A percentile compares a stretch with the other conserved stretches of the same genome.
These are phyloP conservation scores for Neospermospora avenae DNA, from an alignment of 2,329 filamentous ascomycete species.

Conservation along the genomic window DNA sequence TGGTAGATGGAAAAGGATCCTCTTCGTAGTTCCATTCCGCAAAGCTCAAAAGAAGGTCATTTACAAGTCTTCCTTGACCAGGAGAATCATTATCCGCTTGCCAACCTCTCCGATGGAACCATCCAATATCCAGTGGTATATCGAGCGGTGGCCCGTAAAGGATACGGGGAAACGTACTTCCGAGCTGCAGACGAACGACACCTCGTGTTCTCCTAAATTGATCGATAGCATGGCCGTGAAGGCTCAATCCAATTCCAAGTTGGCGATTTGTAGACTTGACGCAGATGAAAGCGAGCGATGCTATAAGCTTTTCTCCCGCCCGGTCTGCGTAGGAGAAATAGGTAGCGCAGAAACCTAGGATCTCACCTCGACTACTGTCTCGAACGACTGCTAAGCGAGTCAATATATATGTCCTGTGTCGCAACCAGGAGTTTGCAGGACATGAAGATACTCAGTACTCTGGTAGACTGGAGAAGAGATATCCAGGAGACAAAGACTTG, in stretches of 20 bases:
- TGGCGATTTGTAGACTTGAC: constrained; percentile 47
- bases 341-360: constrained; percentile 58
- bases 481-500: neutral
- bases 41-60: constrained; percentile 54
- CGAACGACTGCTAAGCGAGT: constrained; percentile 40
- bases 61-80: constrained; percentile 48
- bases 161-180: constrained; percentile 56
- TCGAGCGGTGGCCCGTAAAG: constrained; percentile 51
- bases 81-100: constrained; percentile 42
- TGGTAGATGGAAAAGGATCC: constrained; percentile 32
- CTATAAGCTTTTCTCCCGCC: constrained; percentile 50
- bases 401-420: neutral
- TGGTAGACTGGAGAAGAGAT: neutral
- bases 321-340: constrained; percentile 56
- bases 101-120: constrained; percentile 56
- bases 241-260: constrained; percentile 50
- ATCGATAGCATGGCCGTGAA: constrained; percentile 50
- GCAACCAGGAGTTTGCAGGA: neutral
- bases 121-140: constrained; percentile 40
- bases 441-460: neutral
- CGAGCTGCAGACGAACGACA: constrained; percentile 53
- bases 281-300: constrained; percentile 52
- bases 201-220: constrained; percentile 50
- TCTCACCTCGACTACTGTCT: constrained; percentile 41
- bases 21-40: constrained; percentile 40